phyloP scores from a whole-genome alignment of 495 filamentous ascomycete species.

The Trichoderma orchidacearum region DNA sequence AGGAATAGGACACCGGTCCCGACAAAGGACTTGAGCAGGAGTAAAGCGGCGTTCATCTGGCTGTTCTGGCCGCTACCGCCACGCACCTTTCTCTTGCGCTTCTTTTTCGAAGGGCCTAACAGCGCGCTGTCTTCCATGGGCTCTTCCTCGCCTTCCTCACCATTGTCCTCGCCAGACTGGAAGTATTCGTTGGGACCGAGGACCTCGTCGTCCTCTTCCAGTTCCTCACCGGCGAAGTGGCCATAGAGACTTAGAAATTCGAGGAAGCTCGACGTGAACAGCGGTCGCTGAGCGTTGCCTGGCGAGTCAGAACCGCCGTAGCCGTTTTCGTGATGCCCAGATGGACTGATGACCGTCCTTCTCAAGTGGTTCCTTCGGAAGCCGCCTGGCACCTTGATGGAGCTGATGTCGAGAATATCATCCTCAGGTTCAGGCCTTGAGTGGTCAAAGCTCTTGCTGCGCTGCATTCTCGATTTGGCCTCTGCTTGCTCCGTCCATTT shows the following conservation, averaged over 20 bases:
- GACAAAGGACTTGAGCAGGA: slow-evolving; percentile 92
- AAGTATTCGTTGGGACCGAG: slow-evolving; percentile 77
- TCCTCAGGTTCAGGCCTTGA: slow-evolving; percentile 62
- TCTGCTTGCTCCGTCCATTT: slow-evolving; percentile 79
- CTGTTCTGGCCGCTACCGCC: slow-evolving; percentile 56
- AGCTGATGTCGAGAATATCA: slow-evolving; percentile 67
- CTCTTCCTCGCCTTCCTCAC: slow-evolving; percentile 47
- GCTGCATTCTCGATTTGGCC: slow-evolving; percentile 41
- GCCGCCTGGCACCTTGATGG: slow-evolving; percentile 83
- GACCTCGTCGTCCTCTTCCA: slow-evolving; percentile 90
- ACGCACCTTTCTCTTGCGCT: slow-evolving; percentile 56
- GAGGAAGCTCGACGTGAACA: slow-evolving; percentile 82
- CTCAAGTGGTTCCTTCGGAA: slow-evolving; percentile 83
- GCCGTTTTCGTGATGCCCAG: slow-evolving; percentile 26
- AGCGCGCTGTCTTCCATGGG: slow-evolving; percentile 73
- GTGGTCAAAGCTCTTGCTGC: slow-evolving; percentile 76
- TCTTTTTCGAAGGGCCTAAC: slow-evolving; percentile 56
- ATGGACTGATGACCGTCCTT: slow-evolving; percentile 47
- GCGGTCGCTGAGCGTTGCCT: slow-evolving; percentile 34
- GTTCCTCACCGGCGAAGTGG: slow-evolving; percentile 91
- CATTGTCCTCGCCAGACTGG: slow-evolving; percentile 49
- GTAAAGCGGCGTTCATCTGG: slow-evolving; percentile 57
- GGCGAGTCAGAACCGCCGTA: slow-evolving; percentile 18
- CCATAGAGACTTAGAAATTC: slow-evolving; percentile 92
- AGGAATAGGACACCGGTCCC: slow-evolving; percentile 96